Percentiles rank a stretch among this genome's conserved stretches.
These are phyloP conservation scores for Talinum fruticosum DNA, from an alignment of 148 eudicot species.

Conservation along the genomic window DNA sequence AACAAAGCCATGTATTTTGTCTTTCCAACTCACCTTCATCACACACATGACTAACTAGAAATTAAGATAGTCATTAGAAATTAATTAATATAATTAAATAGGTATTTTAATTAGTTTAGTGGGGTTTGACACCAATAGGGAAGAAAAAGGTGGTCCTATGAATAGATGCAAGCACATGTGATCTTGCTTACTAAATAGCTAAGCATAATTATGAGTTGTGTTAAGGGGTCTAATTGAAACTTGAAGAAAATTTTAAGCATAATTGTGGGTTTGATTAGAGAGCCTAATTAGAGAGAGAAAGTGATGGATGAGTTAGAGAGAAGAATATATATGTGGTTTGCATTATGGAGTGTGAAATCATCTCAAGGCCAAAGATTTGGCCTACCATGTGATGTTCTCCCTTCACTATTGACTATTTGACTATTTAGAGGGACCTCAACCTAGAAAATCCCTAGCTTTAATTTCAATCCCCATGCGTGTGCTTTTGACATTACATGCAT, in stretches of 20 bases:
- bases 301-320: background rate
- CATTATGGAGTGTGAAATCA: background rate
- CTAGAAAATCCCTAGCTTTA: background rate
- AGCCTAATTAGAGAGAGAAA: background rate
- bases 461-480: background rate
- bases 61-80: too few relatives aligned
- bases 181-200: background rate
- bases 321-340: background rate
- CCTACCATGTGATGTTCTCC: background rate
- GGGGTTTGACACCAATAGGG: background rate
- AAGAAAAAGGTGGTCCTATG: background rate
- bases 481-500: background rate
- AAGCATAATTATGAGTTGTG: background rate
- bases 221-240: background rate
- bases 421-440: background rate
- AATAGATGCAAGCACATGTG: background rate
- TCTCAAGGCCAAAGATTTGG: background rate
- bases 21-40: too few relatives aligned
- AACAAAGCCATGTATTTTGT: too few relatives aligned
- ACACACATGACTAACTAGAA: too few relatives aligned
- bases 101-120: background rate
- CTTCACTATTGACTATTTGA: background rate
- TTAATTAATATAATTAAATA: background rate
- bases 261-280: background rate
- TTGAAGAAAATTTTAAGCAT: background rate